Base-by-base conservation (phyloP, 805 yeast genomes). In the Kodamaea jinghongensis region DNA sequence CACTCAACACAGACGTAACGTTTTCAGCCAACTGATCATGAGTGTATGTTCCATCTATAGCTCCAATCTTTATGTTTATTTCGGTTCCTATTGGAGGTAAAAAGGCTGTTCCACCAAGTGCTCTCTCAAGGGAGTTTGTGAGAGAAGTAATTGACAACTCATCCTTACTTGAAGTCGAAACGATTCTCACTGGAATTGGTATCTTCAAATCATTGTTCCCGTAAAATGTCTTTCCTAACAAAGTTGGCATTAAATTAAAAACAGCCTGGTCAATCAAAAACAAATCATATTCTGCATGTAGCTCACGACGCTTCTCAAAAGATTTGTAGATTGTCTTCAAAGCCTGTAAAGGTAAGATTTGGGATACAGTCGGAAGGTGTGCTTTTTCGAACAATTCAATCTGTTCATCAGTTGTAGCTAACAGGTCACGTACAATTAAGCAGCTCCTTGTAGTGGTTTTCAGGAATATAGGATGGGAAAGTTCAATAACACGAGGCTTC, bases 211-310 rank as follows among this genome's bases (percentile, higher is more conserved):
- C 44, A 28, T 75, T 63, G 36, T 71, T 71, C 27, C 52, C 61
- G 58, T 79, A 85, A 56, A 89, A 93, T 3, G 78, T 70, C 64
- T 86, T 86, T 41, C 97, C 96, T 48, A 93, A 68, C 27, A 86
- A 65, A 51, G 81, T 79, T 34, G 99, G 99, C 63, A 93, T 73
- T 44, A 86, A 70, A 20, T 89, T 79, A 39, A 88, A 71, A 33
- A 91, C 70, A 27, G 83, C 81, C 46, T 89, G 96, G 64, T 93
- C 99, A 38, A 87, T 82, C 31, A 93, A 58, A 61, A 93, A 86
- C 45, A 88, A 49, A 52, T 89, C 95, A 57, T 77, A 86, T 43
- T 78, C 80, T 11, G 71, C 60, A 31, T 74, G 63, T 44, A 93
- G 77, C 46, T 80, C 82, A 60, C 97, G 81, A 61, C 89, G 81